phyloP scores from a whole-genome alignment of 2,329 filamentous ascomycete genomes.

The Chaetomium olivaceum region DNA sequence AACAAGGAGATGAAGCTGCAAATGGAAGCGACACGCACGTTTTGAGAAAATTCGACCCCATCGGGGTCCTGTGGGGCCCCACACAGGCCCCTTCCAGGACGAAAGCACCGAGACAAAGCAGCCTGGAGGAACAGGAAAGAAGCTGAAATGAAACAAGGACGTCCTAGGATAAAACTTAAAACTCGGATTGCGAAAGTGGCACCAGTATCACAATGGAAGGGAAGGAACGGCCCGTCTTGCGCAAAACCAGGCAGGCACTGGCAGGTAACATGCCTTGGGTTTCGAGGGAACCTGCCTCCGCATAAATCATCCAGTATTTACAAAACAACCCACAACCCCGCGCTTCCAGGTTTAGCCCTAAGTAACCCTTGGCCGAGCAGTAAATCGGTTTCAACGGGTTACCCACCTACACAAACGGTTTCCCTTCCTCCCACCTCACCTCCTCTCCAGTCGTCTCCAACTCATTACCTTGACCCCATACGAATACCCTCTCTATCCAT shows the following conservation, averaged over 20 bases:
- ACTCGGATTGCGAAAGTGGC: not conserved
- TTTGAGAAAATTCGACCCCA: not conserved
- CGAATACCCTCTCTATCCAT: not conserved
- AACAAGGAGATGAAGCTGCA: not conserved
- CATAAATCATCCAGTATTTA: not conserved
- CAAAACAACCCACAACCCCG: not conserved
- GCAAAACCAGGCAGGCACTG: not conserved
- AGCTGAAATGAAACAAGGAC: not conserved
- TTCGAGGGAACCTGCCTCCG: not conserved
- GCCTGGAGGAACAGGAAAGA: not conserved
- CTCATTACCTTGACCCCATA: not conserved
- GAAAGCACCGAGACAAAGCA: not conserved
- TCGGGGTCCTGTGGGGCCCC: not conserved
- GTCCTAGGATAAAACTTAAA: not conserved
- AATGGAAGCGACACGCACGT: not conserved
- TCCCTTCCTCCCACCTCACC: not conserved
- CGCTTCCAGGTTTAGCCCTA: not conserved
- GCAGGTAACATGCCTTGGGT: too few relatives aligned
- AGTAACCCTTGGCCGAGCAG: too few relatives aligned
- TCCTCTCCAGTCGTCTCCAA: not conserved
- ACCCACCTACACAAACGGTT: not conserved
- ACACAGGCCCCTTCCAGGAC: conserved; percentile 4
- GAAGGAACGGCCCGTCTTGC: conserved; percentile 14
- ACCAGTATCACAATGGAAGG: not conserved
- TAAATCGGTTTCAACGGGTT: too few relatives aligned